Base-by-base conservation (phyloP, 768 basidiomycete genomes). In the Antrodiella citrinella region DNA sequence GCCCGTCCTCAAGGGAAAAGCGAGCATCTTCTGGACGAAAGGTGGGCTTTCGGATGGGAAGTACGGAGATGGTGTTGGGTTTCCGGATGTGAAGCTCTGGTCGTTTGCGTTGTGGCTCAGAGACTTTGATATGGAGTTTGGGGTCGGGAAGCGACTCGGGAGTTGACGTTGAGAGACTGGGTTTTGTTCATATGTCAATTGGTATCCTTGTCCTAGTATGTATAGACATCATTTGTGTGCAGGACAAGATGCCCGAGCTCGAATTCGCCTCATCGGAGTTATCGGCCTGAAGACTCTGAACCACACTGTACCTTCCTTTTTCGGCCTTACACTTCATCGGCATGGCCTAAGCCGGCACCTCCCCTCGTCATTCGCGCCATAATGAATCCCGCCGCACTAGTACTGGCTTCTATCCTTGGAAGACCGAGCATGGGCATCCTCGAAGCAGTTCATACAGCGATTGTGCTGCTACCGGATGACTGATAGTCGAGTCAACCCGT, bases 111-210 rank as follows among this genome's bases (percentile, higher is more conserved):
- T 44, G 44, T 53, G 52, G 52, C 20, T 53, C 4, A 23, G 38
- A 13, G 52, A 53, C 15, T 49, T 50, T 42, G 24, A 49, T 9
- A 41, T 53, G 15, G 48, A 50, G n/a, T 53, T 50, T 22, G 30
- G 44, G 2, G 44, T 42, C 3, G 30, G 52, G 4, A 41, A 45
- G 11, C 30, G 7, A 7, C 30, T 35, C 30, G n/a, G n/a, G n/a
- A n/a, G n/a, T n/a, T n/a, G n/a, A n/a, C n/a, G n/a, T n/a, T n/a
- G n/a, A n/a, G n/a, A n/a, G n/a, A n/a, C n/a, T n/a, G n/a, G n/a
- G n/a, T n/a, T n/a, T n/a, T n/a, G n/a, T n/a, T n/a, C n/a, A n/a
- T n/a, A n/a, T n/a, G n/a, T n/a, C n/a, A n/a, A n/a, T n/a, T n/a
- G n/a, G n/a, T n/a, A n/a, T n/a, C n/a, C n/a, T n/a, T n/a, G n/a